These are phyloP conservation scores for Trapa incisa DNA, from an alignment of 345 rosid genomes.

Conservation along the genomic window DNA sequence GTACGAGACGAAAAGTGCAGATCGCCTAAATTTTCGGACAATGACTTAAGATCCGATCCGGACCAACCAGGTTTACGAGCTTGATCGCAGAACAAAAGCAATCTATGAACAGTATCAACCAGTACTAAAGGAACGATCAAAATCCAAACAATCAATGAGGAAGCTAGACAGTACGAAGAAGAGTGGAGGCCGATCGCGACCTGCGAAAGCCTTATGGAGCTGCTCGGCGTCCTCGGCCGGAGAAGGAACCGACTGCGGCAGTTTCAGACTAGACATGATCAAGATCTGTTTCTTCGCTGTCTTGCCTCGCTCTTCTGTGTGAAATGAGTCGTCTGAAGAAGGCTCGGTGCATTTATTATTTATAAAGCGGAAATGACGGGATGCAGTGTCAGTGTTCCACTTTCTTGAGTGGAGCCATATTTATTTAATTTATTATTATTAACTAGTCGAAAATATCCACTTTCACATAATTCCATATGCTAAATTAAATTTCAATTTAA, in stretches of 20 bases:
- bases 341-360: background rate
- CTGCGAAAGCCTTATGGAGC: slow-evolving; percentile 73
- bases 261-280: slow-evolving; percentile 58
- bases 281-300: background rate
- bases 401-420: too few species aligned
- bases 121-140: background rate
- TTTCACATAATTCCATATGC: too few species aligned
- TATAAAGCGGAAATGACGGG: background rate
- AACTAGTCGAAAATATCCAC: too few species aligned
- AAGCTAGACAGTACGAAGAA: background rate
- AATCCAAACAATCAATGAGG: background rate
- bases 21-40: background rate
- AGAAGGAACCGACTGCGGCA: slow-evolving; percentile 50
- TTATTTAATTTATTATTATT: too few species aligned
- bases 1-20: background rate
- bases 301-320: background rate
- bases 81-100: background rate
- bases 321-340: background rate
- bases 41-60: background rate
- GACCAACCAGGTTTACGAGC: background rate
- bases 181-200: slow-evolving; percentile 16
- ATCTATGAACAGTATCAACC: background rate
- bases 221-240: slow-evolving; percentile 84
- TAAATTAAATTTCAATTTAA: too few species aligned
- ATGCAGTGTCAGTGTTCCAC: background rate